Evolutionary conservation across 106 monocot species (phyloP).

Genomic region (Gastrodia elata): DNA sequence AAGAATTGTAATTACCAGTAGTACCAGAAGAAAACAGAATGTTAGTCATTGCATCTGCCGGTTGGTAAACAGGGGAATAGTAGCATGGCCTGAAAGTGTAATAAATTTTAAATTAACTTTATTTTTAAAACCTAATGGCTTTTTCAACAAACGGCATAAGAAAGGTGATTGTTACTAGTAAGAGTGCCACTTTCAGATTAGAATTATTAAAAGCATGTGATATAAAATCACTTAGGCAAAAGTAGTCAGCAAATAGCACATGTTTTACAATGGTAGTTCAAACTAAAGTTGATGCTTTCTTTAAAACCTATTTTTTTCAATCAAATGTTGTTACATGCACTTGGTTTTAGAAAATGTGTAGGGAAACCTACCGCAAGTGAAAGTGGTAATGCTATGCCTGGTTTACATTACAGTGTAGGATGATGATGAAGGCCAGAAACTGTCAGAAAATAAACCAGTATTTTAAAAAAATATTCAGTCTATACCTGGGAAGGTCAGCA

Average conservation of each 20-base stretch:
- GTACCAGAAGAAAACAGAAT: slow-evolving; percentile 97
- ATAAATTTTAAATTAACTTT: neutral
- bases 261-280: neutral
- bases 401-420: neutral
- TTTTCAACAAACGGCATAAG: neutral
- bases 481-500: slow-evolving; percentile 48
- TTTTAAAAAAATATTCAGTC: neutral
- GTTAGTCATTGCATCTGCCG: slow-evolving; percentile 48
- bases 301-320: neutral
- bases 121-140: neutral
- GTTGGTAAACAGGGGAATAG: slow-evolving; percentile 59
- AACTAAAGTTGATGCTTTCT: neutral
- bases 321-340: neutral
- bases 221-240: neutral
- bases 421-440: neutral
- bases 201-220: neutral
- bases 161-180: neutral
- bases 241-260: neutral
- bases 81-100: slow-evolving; percentile 29
- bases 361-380: neutral
- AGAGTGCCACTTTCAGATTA: neutral
- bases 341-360: neutral
- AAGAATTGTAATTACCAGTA: slow-evolving; percentile 40
- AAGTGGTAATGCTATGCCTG: neutral
- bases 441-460: neutral